Conservation (phyloP, 352 stramenopile species). For the Globisporangium acanthophoron region DNA sequence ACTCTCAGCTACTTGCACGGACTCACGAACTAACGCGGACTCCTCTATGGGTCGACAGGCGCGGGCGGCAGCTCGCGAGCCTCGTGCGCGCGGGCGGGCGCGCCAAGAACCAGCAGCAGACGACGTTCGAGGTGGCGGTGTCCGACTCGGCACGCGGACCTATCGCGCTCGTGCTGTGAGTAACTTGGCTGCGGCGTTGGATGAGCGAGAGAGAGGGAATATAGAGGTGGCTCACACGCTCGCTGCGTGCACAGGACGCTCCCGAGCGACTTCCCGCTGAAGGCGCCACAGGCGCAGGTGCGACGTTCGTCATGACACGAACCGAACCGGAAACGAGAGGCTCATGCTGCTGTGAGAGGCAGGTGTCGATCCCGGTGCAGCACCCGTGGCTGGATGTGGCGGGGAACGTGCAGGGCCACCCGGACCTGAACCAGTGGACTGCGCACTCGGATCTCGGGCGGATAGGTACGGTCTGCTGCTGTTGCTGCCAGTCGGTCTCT, state of each 20-base stretch:
- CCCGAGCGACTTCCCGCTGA: conserved; percentile 62
- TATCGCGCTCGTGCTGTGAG: conserved; percentile 46
- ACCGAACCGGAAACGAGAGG: too few relatives aligned
- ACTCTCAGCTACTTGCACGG: neutral
- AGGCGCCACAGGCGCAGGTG: conserved; percentile 60
- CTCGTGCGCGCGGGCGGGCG: conserved; percentile 74
- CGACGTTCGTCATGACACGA: neutral
- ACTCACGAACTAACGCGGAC: neutral
- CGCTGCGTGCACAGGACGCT: conserved; percentile 40
- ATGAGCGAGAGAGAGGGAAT: too few relatives aligned
- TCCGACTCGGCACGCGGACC: conserved; percentile 47
- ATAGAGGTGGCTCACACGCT: too few relatives aligned
- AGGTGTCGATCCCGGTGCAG: conserved; percentile 68
- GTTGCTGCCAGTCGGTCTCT: neutral
- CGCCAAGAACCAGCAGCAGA: conserved; percentile 84
- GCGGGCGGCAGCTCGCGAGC: conserved; percentile 70
- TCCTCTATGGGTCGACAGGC: conserved; percentile 20
- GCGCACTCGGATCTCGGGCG: conserved; percentile 78
- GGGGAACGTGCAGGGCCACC: conserved; percentile 64
- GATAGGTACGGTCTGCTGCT: conserved; percentile 28
- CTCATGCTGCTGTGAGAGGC: neutral
- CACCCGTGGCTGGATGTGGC: conserved; percentile 68
- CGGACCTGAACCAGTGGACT: conserved; percentile 76
- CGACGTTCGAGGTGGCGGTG: conserved; percentile 72
- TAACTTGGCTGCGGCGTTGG: neutral